Evolutionary conservation across 371 early-diverging fungal genomes (phyloP), one percentile per base, ranked within the genome.

Genomic region (Smittium mucronatum): DNA sequence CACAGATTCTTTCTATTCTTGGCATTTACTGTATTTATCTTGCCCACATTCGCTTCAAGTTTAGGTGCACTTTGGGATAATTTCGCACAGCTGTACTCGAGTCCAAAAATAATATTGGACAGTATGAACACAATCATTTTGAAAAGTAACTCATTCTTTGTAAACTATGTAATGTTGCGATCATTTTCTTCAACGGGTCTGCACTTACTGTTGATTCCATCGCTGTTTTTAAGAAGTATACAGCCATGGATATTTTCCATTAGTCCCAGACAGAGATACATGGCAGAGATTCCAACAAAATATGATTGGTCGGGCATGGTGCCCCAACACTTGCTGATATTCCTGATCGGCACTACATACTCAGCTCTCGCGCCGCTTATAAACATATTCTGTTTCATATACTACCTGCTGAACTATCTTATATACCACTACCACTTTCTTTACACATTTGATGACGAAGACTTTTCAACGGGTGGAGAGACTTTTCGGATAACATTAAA

Each of bases 381-480:
- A 69, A 75, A 89, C 47, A 84, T 91, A 25, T 87, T 94, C 70
- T 87, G 88, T 2, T 75, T 83, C 2, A 73, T 89, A 28, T 92
- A 88, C 81, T 94, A 90, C 74, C 75, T 78, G 1, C 74, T 92
- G 26, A 85, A 80, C 64, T 87, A 87, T 73, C 76, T 90, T 68
- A 90, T 90, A 25, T 92, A 91, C 75, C 77, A 84, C 29, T 90
- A 93, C 75, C 89, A 90, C 69, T 88, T 91, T 81, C 71, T 88
- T 72, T 89, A 90, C 66, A 86, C 90, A 2, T 89, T 86, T 74
- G 84, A 87, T 60, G 80, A 81, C 69, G 64, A 77, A 26, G 72
- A 76, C 28, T 82, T 82, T 70, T 82, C 84, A 63, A 81, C 86
- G 0, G 89, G 87, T 11, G 91, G 91, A 2, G 79, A 86, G 57